A percentile compares a stretch with the other conserved stretches of the same genome.
Conservation (phyloP, 2,329 filamentous ascomycete species). For the Tolypocladium amazonense region DNA sequence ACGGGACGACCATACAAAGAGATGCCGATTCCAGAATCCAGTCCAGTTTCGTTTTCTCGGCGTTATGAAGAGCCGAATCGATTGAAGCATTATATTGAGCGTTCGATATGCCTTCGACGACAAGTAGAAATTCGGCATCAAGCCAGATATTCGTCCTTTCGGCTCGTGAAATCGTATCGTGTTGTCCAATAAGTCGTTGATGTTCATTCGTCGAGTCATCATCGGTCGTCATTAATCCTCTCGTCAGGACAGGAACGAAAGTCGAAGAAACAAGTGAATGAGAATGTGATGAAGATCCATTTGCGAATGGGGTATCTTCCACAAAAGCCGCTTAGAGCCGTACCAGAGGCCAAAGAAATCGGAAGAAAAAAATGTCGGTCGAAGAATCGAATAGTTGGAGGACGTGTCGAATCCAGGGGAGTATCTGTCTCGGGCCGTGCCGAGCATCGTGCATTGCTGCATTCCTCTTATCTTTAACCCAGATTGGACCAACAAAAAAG, state of each 20-base stretch:
- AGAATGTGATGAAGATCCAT: neutral
- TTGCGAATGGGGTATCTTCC: slow-evolving; percentile 11
- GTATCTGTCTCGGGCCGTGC: slow-evolving; percentile 36
- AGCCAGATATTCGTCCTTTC: slow-evolving; percentile 18
- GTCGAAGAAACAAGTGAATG: slow-evolving; percentile 25
- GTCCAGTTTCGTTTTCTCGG: slow-evolving; percentile 11
- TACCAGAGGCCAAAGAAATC: neutral
- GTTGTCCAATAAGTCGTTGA: slow-evolving; percentile 4
- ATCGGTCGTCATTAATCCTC: slow-evolving; percentile 36
- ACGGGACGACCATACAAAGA: slow-evolving; percentile 16
- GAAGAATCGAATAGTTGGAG: slow-evolving; percentile 12
- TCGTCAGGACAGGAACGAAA: slow-evolving; percentile 29
- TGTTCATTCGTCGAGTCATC: slow-evolving; percentile 26
- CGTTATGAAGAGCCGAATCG: slow-evolving; percentile 10
- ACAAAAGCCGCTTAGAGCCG: neutral
- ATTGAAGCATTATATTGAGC: slow-evolving; percentile 16
- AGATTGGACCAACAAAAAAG: slow-evolving; percentile 4
- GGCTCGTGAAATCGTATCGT: slow-evolving; percentile 20
- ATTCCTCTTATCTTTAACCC: slow-evolving; percentile 44
- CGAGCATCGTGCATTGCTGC: slow-evolving; percentile 53
- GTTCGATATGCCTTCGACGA: slow-evolving; percentile 15
- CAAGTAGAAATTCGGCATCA: slow-evolving; percentile 19
- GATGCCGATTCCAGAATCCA: slow-evolving; percentile 14
- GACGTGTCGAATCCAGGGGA: slow-evolving; percentile 29
- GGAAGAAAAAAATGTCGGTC: slow-evolving; percentile 22